A percentile compares a stretch with the other conserved stretches of the same genome.
Evolutionary conservation across 2,329 filamentous ascomycete genomes (phyloP).

Genomic region (Diaporthe sp.): DNA sequence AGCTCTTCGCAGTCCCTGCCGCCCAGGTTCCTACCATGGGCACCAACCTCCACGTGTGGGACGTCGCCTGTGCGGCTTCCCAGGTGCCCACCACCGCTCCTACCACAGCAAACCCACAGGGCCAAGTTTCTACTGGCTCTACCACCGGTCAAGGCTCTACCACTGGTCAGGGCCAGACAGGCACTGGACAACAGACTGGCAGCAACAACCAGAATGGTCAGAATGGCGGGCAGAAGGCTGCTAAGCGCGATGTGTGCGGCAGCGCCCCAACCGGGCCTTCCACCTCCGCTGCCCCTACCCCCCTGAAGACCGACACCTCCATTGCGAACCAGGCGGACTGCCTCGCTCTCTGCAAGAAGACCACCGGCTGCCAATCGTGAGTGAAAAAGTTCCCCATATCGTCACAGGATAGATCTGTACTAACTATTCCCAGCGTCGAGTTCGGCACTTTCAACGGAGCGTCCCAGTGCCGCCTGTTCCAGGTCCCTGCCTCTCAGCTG

Average conservation of each 20-base stretch:
- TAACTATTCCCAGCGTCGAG: background rate
- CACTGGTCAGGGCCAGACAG: background rate
- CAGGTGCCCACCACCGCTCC: constrained; percentile 10
- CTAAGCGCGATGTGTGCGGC: background rate
- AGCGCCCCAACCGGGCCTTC: background rate
- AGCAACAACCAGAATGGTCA: too few species aligned
- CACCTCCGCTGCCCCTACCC: background rate
- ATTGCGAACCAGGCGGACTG: background rate
- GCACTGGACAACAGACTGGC: background rate
- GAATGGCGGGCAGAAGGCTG: constrained; percentile 1
- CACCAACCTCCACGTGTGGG: constrained; percentile 4
- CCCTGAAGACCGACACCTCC: background rate
- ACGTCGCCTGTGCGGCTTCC: background rate
- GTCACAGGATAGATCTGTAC: background rate
- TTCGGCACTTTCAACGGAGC: constrained; percentile 6
- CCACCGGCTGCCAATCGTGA: background rate
- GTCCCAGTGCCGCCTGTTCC: constrained; percentile 10
- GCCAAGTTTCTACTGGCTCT: background rate
- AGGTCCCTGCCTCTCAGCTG: constrained; percentile 3
- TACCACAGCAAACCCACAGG: background rate
- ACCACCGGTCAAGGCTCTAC: background rate
- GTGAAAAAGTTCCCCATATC: background rate
- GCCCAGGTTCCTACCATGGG: background rate
- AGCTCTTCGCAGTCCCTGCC: background rate
- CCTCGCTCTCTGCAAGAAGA: constrained; percentile 3